Evolutionary conservation across 805 yeast genomes (phyloP).

Genomic region (Metschnikowia santaceciliae): DNA sequence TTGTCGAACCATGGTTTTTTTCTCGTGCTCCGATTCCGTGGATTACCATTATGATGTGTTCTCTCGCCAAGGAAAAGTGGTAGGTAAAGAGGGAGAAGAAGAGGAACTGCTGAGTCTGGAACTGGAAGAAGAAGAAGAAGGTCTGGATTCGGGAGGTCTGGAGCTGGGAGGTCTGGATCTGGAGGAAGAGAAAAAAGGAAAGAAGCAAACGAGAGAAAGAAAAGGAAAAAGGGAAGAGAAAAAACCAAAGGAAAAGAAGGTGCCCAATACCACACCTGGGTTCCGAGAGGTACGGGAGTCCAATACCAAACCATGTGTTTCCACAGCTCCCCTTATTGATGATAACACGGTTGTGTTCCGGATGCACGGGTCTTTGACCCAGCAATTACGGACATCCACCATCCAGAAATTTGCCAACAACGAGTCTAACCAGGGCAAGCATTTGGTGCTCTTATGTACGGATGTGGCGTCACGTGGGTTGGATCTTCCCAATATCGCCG

Average conservation of each 20-base stretch:
- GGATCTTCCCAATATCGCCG: slow-evolving; percentile 81
- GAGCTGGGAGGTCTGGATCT: too few relatives aligned
- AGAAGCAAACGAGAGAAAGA: background rate
- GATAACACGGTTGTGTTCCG: slow-evolving; percentile 48
- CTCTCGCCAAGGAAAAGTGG: slow-evolving; percentile 51
- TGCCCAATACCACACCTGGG: background rate
- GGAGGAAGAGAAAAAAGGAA: background rate
- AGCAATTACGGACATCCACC: slow-evolving; percentile 77
- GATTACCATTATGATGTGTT: slow-evolving; percentile 83
- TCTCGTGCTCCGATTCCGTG: slow-evolving; percentile 95
- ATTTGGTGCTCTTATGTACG: slow-evolving; percentile 80
- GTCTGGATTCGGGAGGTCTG: too few relatives aligned
- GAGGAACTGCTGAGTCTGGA: slow-evolving; percentile 5
- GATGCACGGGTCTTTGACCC: slow-evolving; percentile 88
- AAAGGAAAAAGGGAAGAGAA: background rate
- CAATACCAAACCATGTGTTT: slow-evolving; percentile 31
- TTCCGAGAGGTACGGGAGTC: slow-evolving; percentile 9
- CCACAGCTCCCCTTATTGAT: slow-evolving; percentile 52
- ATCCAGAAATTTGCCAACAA: slow-evolving; percentile 53
- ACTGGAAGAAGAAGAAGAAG: background rate
- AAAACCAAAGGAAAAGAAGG: background rate
- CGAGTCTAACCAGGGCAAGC: slow-evolving; percentile 35
- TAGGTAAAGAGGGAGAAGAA: slow-evolving; percentile 20
- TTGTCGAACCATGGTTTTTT: slow-evolving; percentile 72
- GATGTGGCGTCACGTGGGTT: slow-evolving; percentile 98